A percentile compares a stretch with the other conserved stretches of the same genome.
phyloP scores from a whole-genome alignment of 352 stramenopile species.

The Plasmopara halstedii region DNA sequence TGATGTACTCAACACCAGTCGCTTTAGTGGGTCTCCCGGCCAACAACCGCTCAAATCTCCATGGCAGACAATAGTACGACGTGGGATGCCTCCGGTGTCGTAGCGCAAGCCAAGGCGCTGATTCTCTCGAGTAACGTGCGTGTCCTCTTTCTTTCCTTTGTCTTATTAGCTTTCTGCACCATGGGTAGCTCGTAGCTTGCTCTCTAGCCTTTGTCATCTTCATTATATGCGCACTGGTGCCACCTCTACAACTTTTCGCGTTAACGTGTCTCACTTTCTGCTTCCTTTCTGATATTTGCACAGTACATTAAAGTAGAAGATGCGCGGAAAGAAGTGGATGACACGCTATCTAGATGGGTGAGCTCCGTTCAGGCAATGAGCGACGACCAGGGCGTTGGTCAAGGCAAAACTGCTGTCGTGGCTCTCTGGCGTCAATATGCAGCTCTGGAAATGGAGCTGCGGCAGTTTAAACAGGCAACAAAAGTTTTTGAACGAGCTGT shows the following conservation, averaged over 20 bases:
- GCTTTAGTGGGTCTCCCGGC: not conserved
- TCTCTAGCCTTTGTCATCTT: slow-evolving; percentile 3
- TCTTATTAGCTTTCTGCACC: not conserved
- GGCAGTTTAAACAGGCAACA: slow-evolving; percentile 80
- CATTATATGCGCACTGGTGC: not conserved
- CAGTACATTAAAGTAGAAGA: slow-evolving; percentile 69
- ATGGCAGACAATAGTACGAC: slow-evolving; percentile 26
- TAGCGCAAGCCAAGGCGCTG: slow-evolving; percentile 54
- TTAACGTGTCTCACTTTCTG: not conserved
- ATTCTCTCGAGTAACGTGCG: slow-evolving; percentile 75
- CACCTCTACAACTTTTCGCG: not conserved
- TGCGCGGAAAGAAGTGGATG: slow-evolving; percentile 44
- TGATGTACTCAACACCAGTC: not conserved
- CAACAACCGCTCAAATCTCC: slow-evolving; percentile 9
- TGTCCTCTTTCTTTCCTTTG: slow-evolving; percentile 7
- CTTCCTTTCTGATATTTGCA: slow-evolving; percentile 1
- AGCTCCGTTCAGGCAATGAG: slow-evolving; percentile 3
- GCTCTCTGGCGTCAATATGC: slow-evolving; percentile 51
- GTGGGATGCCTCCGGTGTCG: slow-evolving; percentile 46
- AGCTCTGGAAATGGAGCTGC: slow-evolving; percentile 68
- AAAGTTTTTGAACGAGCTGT: slow-evolving; percentile 67
- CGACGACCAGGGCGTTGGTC: slow-evolving; percentile 4
- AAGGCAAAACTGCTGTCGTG: slow-evolving; percentile 27
- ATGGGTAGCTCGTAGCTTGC: not conserved
- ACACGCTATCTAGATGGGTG: slow-evolving; percentile 41